These are phyloP conservation scores for Scalesia atractyloides DNA, from an alignment of 129 eudicot genomes.

Conservation along the genomic window DNA sequence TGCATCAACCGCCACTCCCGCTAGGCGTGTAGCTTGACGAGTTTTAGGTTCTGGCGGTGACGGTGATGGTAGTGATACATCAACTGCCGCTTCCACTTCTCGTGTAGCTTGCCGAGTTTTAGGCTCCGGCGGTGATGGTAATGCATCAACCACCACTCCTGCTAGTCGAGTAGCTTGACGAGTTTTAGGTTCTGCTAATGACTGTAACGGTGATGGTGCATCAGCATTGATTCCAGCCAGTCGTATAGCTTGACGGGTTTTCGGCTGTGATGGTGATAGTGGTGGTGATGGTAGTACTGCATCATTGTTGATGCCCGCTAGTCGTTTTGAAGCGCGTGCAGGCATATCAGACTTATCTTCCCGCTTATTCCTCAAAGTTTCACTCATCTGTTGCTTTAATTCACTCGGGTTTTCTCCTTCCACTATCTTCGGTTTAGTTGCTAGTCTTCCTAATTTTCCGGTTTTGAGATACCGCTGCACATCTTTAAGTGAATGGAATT, in stretches of 20 bases:
- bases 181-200: slow-evolving; percentile 9
- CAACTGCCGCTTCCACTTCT: not conserved
- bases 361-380: slow-evolving; percentile 35
- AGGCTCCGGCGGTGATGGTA: not conserved
- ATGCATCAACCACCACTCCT: not conserved
- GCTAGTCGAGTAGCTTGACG: slow-evolving; percentile 17
- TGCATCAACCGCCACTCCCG: not conserved
- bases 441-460: slow-evolving; percentile 49
- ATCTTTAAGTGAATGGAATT: slow-evolving; percentile 70
- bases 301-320: slow-evolving; percentile 27
- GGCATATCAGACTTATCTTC: slow-evolving; percentile 27
- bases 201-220: not conserved
- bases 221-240: slow-evolving; percentile 1
- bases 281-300: not conserved
- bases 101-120: slow-evolving; percentile 13
- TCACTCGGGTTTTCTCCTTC: slow-evolving; percentile 23
- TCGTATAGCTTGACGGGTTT: slow-evolving; percentile 14
- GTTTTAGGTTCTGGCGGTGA: slow-evolving; percentile 5
- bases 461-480: slow-evolving; percentile 66
- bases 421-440: slow-evolving; percentile 46
- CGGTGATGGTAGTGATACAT: slow-evolving; percentile 1
- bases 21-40: slow-evolving; percentile 7
- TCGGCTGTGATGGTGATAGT: not conserved
- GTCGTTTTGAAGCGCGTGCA: slow-evolving; percentile 59
- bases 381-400: slow-evolving; percentile 14